phyloP scores from a whole-genome alignment of 768 basidiomycete genomes.

The Collybia sp. region DNA sequence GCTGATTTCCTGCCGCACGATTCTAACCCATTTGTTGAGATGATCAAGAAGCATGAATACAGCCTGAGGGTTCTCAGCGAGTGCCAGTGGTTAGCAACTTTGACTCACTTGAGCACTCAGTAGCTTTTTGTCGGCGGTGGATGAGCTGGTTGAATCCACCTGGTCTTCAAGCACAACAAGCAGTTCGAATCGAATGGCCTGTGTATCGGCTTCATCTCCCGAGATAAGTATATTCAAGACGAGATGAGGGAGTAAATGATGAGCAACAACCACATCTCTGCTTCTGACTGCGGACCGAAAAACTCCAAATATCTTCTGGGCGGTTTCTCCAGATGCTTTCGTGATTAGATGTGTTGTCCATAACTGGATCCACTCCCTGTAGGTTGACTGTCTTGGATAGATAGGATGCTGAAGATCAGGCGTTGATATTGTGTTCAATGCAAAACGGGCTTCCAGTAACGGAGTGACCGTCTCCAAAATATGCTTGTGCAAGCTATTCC shows the following conservation, averaged over 20 bases:
- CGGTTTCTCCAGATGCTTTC: constrained; percentile 50
- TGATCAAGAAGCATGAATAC: constrained; percentile 96
- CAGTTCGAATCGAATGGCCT: constrained; percentile 72
- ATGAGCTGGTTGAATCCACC: constrained; percentile 53
- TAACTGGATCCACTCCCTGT: constrained; percentile 92
- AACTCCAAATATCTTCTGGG: constrained; percentile 68
- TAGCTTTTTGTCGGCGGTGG: constrained; percentile 73
- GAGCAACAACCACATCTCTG: constrained; percentile 94
- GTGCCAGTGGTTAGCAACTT: not conserved
- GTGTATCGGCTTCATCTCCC: constrained; percentile 56
- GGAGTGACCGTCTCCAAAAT: constrained; percentile 85
- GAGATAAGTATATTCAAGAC: constrained; percentile 82
- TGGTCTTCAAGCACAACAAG: constrained; percentile 84
- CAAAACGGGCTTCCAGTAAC: constrained; percentile 67
- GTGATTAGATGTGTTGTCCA: constrained; percentile 85
- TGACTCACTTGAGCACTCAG: constrained; percentile 86
- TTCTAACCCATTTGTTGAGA: constrained; percentile 83
- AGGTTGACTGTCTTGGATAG: constrained; percentile 72
- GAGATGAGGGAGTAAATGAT: constrained; percentile 86
- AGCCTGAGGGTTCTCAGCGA: constrained; percentile 44
- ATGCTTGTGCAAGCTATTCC: constrained; percentile 77
- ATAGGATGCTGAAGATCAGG: constrained; percentile 60
- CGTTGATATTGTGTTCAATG: constrained; percentile 37
- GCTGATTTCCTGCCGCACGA: constrained; percentile 62
- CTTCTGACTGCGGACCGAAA: constrained; percentile 76